Conservation (phyloP, 106 monocot species). For the Agapanthus africanus region DNA sequence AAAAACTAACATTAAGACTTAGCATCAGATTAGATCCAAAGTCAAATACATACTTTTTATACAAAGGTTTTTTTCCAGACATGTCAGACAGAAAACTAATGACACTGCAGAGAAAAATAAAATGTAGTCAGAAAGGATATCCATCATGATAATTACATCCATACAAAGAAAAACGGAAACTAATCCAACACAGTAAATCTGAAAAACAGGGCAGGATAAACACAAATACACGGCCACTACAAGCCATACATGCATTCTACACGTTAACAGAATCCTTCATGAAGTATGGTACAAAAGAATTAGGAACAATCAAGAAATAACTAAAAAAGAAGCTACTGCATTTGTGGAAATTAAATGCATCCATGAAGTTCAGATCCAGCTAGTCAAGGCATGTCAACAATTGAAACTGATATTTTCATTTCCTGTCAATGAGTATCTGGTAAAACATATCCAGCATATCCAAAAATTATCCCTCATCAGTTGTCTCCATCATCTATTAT, state of each 20-base stretch:
- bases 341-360: neutral
- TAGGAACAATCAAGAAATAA: neutral
- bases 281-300: neutral
- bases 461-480: neutral
- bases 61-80: slow-evolving; percentile 89
- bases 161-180: too few relatives aligned
- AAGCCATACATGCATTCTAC: neutral
- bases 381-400: neutral
- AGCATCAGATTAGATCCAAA: neutral
- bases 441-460: too few relatives aligned
- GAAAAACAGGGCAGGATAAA: neutral
- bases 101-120: slow-evolving; percentile 49
- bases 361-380: neutral
- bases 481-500: neutral
- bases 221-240: neutral
- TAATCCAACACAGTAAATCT: neutral
- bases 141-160: slow-evolving; percentile 1
- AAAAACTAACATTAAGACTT: neutral
- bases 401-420: neutral
- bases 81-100: slow-evolving; percentile 83
- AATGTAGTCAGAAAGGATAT: slow-evolving; percentile 7
- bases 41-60: slow-evolving; percentile 72
- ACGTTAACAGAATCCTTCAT: neutral
- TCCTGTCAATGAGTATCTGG: too few relatives aligned
- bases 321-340: neutral